Conservation (phyloP, 164 flowering plant genomes). For the Liquidambar formosana region DNA sequence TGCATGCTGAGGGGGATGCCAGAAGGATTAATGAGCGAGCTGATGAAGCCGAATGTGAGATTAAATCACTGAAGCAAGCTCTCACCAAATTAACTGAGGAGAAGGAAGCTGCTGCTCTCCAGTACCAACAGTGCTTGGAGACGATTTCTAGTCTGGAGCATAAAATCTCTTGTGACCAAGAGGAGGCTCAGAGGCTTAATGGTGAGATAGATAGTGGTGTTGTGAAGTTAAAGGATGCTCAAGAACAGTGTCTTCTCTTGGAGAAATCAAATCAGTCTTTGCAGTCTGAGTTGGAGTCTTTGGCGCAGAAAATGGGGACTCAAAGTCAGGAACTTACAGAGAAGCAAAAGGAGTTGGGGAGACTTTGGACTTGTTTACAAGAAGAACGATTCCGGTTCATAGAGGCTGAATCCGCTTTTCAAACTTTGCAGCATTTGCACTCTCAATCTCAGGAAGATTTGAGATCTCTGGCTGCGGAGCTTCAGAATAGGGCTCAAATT, state of each 20-base stretch:
- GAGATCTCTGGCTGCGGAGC: slow-evolving; percentile 45
- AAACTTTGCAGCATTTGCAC: slow-evolving; percentile 58
- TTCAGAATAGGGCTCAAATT: slow-evolving; percentile 37
- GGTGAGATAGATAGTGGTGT: slow-evolving; percentile 44
- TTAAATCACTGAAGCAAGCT: slow-evolving; percentile 39
- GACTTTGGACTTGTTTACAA: slow-evolving; percentile 55
- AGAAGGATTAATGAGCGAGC: slow-evolving; percentile 36
- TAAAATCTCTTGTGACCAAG: slow-evolving; percentile 36
- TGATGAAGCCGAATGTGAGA: slow-evolving; percentile 48
- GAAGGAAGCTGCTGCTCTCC: slow-evolving; percentile 47
- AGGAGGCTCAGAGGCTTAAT: slow-evolving; percentile 47
- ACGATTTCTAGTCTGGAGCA: slow-evolving; percentile 47
- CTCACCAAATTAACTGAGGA: slow-evolving; percentile 43
- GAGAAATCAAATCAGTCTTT: slow-evolving; percentile 57
- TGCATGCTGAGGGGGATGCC: slow-evolving; percentile 46
- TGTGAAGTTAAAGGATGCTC: slow-evolving; percentile 51
- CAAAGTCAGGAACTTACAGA: slow-evolving; percentile 54
- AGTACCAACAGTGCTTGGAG: slow-evolving; percentile 50
- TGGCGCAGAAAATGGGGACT: slow-evolving; percentile 38
- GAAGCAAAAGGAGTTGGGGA: slow-evolving; percentile 65
- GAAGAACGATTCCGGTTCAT: slow-evolving; percentile 57
- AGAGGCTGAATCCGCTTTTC: slow-evolving; percentile 72
- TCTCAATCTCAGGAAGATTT: slow-evolving; percentile 61
- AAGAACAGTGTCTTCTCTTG: slow-evolving; percentile 50
- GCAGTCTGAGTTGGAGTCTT: slow-evolving; percentile 46